Base-by-base conservation (phyloP, 331 rosid species). In the Prunus yedoensis region DNA sequence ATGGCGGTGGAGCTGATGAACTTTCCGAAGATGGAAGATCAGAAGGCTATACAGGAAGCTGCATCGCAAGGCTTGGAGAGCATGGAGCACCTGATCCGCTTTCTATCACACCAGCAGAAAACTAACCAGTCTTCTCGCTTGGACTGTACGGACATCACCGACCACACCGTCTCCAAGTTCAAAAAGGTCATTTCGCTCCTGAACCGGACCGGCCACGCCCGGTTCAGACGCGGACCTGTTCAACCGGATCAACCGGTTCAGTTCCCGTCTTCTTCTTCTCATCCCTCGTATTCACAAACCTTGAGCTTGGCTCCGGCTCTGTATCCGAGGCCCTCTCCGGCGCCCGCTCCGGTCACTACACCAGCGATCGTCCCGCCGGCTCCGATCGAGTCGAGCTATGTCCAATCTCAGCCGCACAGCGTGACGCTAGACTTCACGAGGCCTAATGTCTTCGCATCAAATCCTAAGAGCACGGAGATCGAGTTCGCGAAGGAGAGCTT, bases 131-230 rank as follows among this genome's bases (percentile, higher is more conserved):
- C 93, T 5, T 74, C 74, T 20, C 86, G 74, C 6, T 18, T 75
- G 13, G 88, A 85, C 62, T 90, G 87, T 67, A 32, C 98, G 0
- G 87, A 90, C 60, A 77, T 89, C 56, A 83, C 97, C 1, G 90
- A 89, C 70, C 71, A 64, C 20, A 91, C 98, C 73, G 91, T 93
- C 27, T 82, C 93, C 9, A 87, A 89, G 78, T 91, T 93, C 81
- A 84, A 81, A 32, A 91, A 88, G 64, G 86, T 89, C 67, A 89
- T 89, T 28, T 89, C 95, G 28, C 74, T 91, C 2, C 81, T 91
- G 47, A 86, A 88, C 78, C 90, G 96, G 72, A 90, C 97, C 64
- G 98, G 97, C 23, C 98, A 85, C 63, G 98, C 98, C 78, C 87
- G 97, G 20, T 93, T 93, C 89, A 79, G 98, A 13, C 94, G 98